Conservation (phyloP, 306 rosid genomes). For the Echinosophora koreensis region DNA sequence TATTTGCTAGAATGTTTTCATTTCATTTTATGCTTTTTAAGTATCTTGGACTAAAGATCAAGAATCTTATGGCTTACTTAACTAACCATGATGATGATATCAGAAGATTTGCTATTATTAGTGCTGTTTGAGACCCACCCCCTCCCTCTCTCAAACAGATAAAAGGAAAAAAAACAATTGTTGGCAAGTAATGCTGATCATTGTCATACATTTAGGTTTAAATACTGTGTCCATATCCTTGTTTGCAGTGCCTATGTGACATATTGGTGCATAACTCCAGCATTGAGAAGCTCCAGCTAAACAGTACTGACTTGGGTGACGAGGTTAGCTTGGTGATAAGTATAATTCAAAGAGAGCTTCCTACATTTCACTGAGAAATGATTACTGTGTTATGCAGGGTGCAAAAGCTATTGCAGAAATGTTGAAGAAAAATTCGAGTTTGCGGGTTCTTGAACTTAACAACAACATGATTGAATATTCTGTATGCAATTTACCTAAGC, state of each 20-base stretch:
- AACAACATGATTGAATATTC: conserved; percentile 95
- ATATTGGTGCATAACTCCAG: conserved; percentile 76
- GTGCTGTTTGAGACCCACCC: conserved; percentile 30
- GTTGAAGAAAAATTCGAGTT: conserved; percentile 86
- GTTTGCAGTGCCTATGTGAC: conserved; percentile 79
- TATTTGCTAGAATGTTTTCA: conserved; percentile 39
- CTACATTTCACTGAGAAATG: conserved; percentile 45
- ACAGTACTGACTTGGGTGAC: conserved; percentile 93
- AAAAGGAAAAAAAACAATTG: conserved; percentile 21
- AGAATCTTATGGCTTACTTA: conserved; percentile 39
- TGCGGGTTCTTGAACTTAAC: conserved; percentile 85
- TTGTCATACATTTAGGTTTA: conserved; percentile 37
- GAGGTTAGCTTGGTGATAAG: conserved; percentile 72
- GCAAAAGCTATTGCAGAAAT: conserved; percentile 90
- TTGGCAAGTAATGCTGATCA: conserved; percentile 32
- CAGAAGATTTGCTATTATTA: conserved; percentile 3
- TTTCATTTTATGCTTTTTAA: conserved; percentile 17
- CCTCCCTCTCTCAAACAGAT: conserved; percentile 30
- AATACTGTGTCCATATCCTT: conserved; percentile 44
- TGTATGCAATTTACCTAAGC: conserved; percentile 63
- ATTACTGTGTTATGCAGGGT: conserved; percentile 64
- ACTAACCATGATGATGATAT: conserved; percentile 25
- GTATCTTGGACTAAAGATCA: conserved; percentile 31
- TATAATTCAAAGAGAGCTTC: conserved; percentile 30
- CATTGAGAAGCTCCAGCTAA: conserved; percentile 86